Evolutionary conservation across 2,329 filamentous ascomycete species (phyloP).

Genomic region (Blastomyces gilchristii): DNA sequence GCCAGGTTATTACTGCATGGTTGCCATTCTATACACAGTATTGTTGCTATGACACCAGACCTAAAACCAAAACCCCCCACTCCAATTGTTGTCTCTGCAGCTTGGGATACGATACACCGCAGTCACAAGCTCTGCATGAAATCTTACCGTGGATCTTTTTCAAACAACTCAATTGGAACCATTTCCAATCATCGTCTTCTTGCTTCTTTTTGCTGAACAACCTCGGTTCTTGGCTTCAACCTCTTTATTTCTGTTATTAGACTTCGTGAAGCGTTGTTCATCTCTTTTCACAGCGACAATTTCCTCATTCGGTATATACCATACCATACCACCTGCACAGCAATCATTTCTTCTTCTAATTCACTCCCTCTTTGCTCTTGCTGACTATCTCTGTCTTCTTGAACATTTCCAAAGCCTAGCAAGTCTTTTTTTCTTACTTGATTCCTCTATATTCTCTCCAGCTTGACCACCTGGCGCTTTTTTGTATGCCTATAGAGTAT

Average conservation of each 20-base stretch:
- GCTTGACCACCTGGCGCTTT: not conserved
- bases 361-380: not conserved
- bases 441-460: not conserved
- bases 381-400: not conserved
- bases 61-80: not conserved
- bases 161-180: not conserved
- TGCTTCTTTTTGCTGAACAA: too few species aligned
- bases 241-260: not conserved
- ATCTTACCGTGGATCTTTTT: not conserved
- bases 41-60: too few species aligned
- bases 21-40: too few species aligned
- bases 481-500: not conserved
- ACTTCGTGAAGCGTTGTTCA: not conserved
- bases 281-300: not conserved
- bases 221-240: not conserved
- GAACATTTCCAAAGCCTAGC: not conserved
- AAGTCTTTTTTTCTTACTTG: not conserved
- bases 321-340: not conserved
- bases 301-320: not conserved
- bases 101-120: not conserved
- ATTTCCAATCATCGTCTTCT: not conserved
- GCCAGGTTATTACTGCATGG: too few species aligned
- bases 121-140: not conserved
- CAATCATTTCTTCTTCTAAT: not conserved
- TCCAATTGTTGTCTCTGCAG: too few species aligned